Evolutionary conservation across 1,284 basidiomycete species (phyloP).

Genomic region (Ceratorhiza oryzae-sativae): DNA sequence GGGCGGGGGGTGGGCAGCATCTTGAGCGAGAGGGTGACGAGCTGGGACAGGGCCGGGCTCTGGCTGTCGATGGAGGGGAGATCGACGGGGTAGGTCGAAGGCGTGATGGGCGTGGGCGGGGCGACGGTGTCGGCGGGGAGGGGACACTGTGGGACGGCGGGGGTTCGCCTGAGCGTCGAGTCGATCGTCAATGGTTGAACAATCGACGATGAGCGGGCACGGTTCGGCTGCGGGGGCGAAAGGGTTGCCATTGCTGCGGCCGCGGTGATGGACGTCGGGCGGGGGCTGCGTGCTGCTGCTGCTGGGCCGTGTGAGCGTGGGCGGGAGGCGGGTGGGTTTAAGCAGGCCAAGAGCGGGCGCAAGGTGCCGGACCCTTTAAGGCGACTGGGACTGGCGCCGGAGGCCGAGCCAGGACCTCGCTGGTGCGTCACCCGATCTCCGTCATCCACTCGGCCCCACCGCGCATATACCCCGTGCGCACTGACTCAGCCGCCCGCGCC

Average conservation of each 20-base stretch:
- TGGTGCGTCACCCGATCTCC: constrained; percentile 23
- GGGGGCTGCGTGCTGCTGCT: neutral
- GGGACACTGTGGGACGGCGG: neutral
- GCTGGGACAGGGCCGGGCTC: neutral
- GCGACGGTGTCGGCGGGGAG: neutral
- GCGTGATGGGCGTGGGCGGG: constrained; percentile 24
- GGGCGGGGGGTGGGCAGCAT: constrained; percentile 21
- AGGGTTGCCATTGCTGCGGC: constrained; percentile 25
- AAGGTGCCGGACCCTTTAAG: neutral
- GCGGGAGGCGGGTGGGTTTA: no score
- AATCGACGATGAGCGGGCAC: constrained; percentile 23
- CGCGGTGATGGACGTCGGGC: neutral
- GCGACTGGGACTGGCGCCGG: neutral
- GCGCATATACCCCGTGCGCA: neutral
- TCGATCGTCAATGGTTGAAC: constrained; percentile 33
- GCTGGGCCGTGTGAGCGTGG: neutral
- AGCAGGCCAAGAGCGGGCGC: neutral
- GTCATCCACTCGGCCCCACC: neutral
- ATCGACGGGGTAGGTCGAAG: neutral
- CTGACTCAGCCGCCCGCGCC: neutral
- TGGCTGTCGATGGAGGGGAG: neutral
- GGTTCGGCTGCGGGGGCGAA: constrained; percentile 32
- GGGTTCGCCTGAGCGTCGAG: constrained; percentile 25
- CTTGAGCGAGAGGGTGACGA: constrained; percentile 7
- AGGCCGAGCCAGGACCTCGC: constrained; percentile 27